Evolutionary conservation across 2,329 filamentous ascomycete species (phyloP).

Genomic region (Talaromyces albobiverticillius): DNA sequence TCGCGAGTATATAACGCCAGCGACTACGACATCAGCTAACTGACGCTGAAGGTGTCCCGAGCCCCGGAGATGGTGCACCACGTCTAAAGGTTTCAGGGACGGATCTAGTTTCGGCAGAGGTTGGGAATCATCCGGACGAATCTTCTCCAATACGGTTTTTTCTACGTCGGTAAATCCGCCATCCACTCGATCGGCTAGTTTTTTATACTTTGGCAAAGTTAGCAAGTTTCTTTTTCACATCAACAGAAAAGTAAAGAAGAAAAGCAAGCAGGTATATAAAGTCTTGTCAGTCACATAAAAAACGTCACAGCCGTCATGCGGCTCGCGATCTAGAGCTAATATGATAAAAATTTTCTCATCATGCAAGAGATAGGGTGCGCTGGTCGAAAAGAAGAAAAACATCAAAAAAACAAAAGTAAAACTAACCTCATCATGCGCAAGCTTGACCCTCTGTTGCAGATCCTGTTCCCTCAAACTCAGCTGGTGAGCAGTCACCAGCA

Average conservation of each 20-base stretch:
- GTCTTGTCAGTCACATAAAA: slow-evolving; percentile 54
- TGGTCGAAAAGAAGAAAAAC: slow-evolving; percentile 11
- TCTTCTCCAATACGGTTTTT: slow-evolving; percentile 27
- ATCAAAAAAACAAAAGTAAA: slow-evolving; percentile 8
- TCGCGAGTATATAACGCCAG: slow-evolving; percentile 23
- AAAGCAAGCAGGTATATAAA: slow-evolving; percentile 18
- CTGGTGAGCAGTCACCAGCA: slow-evolving; percentile 39
- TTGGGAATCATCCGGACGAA: slow-evolving; percentile 28
- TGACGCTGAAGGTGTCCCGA: slow-evolving; percentile 64
- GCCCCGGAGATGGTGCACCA: slow-evolving; percentile 56
- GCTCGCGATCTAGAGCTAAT: slow-evolving; percentile 86
- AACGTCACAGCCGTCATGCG: slow-evolving; percentile 62
- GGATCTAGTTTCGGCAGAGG: slow-evolving; percentile 50
- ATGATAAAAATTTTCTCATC: slow-evolving; percentile 47
- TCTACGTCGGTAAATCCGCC: slow-evolving; percentile 30
- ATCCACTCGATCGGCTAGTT: slow-evolving; percentile 29
- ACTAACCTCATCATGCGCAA: slow-evolving; percentile 41
- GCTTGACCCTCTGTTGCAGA: slow-evolving; percentile 34
- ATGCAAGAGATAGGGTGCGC: slow-evolving; percentile 40
- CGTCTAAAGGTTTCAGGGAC: slow-evolving; percentile 62
- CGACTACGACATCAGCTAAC: slow-evolving; percentile 32
- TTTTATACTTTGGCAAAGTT: slow-evolving; percentile 35
- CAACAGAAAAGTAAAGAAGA: slow-evolving; percentile 14
- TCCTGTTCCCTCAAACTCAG: slow-evolving; percentile 38
- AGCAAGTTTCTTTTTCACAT: slow-evolving; percentile 18